Evolutionary conservation across 805 yeast genomes (phyloP), one percentile per base, ranked within the genome.

Genomic region (Lipomyces lipofer): DNA sequence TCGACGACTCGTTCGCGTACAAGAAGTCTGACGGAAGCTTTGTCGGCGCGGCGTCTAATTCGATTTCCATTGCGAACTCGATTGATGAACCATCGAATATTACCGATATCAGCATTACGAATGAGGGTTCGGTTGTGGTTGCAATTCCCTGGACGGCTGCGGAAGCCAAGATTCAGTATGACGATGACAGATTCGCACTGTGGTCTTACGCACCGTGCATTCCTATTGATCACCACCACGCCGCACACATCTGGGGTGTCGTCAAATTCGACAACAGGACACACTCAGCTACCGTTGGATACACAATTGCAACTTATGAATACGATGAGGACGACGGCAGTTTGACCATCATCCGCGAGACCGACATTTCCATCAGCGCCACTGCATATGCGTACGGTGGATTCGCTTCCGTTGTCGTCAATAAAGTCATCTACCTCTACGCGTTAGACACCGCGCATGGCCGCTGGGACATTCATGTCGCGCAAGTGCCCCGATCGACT

Each of bases 41-140:
- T 24, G 52, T 43, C n/a, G 60, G 59, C 36, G 53, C 53, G 3
- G 56, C 60, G 10, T 42, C 51, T 17, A 57, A 57, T 48, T 54
- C 60, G 13, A 24, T 55, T 21, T 49, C 48, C 30, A 35, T 56
- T 19, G 49, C 53, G 13, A 17, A 27, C 12, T 24, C 32, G 13
- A 17, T 33, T 7, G 36, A 30, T 7, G 12, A 45, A 15, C 52
- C 56, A 17, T 24, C 55, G 4, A 4, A 39, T 15, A 40, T 57
- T 27, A 21, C 28, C 36, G 61, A 57, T 30, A 39, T 55, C 40
- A 44, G 56, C 6, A 15, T 50, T 15, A n/a, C 49, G 24, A 9
- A 33, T 19, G 56, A 46, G 2, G 56, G 54, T 8, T 13, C 25
- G 9, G 56, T 56, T 44, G 17, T 43, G 15, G 56, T 47, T 21